phyloP scores from a whole-genome alignment of 345 rosid species.

The Brassica incana region DNA sequence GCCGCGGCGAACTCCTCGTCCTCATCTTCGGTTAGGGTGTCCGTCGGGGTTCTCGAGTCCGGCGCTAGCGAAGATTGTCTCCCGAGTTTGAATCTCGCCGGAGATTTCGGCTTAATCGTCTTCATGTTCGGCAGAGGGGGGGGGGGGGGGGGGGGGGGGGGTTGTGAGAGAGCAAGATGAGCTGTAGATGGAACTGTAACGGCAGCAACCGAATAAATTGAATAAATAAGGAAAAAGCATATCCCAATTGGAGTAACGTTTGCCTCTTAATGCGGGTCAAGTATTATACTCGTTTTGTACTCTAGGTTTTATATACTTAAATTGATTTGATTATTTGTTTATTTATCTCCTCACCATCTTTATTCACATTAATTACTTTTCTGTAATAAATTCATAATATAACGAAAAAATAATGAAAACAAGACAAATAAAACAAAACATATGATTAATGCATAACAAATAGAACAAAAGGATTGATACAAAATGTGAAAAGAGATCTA shows the following conservation, averaged over 20 bases:
- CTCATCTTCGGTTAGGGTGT: conserved; percentile 23
- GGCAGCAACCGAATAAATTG: conserved; percentile 32
- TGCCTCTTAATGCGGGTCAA: neutral
- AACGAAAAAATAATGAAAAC: neutral
- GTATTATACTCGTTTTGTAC: neutral
- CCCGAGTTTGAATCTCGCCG: conserved; percentile 51
- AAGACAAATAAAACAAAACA: too few species aligned
- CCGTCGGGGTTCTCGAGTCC: conserved; percentile 11
- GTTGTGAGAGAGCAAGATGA: conserved; percentile 21
- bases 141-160: conserved; percentile 20
- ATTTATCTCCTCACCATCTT: neutral
- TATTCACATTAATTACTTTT: neutral
- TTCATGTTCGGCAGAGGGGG: conserved; percentile 24
- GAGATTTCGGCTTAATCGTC: conserved; percentile 43
- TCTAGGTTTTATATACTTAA: neutral
- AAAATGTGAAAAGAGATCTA: neutral
- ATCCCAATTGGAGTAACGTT: neutral
- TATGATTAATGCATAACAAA: neutral
- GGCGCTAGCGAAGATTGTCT: neutral
- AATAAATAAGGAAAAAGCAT: neutral
- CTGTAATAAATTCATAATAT: neutral
- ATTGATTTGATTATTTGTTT: neutral
- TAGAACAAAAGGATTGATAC: neutral
- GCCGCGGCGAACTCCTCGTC: conserved; percentile 47
- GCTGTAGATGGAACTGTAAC: conserved; percentile 39